A percentile compares a stretch with the other conserved stretches of the same genome.
Evolutionary conservation across 352 stramenopile species (phyloP).

Genomic region (Pythium dissimile): DNA sequence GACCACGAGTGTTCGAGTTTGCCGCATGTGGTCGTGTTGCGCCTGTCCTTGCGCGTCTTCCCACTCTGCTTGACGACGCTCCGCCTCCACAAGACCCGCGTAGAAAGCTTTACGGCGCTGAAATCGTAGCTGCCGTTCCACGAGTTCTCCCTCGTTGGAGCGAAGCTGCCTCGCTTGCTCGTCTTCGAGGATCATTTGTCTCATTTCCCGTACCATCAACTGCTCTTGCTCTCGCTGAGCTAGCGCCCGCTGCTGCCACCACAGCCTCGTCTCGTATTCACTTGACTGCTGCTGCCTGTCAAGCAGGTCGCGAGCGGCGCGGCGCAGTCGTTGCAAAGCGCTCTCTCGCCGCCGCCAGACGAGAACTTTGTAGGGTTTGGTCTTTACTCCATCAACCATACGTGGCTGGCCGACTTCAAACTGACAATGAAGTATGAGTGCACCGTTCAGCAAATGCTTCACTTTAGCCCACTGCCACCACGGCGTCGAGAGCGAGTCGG

Average conservation of each 20-base stretch:
- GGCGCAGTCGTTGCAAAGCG: conserved; percentile 3
- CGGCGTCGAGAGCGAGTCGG: background rate
- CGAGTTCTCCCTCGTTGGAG: no score
- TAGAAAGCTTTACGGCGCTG: conserved; percentile 9
- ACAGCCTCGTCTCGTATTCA: conserved; percentile 2
- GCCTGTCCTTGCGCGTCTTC: background rate
- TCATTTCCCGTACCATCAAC: background rate
- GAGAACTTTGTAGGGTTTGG: conserved; percentile 19
- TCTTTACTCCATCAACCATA: background rate
- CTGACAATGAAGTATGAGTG: conserved; percentile 10
- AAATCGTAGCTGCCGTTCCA: no score
- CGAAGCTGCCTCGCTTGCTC: no score
- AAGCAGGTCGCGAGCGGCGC: background rate
- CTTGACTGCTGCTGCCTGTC: background rate
- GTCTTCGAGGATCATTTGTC: conserved; percentile 21
- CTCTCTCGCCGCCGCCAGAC: conserved; percentile 27
- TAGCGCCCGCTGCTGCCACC: background rate
- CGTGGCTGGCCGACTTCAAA: conserved; percentile 17
- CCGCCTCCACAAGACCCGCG: no score
- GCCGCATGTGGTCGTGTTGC: no score
- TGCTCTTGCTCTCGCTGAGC: background rate
- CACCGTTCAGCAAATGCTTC: background rate
- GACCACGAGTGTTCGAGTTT: background rate
- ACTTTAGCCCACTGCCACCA: conserved; percentile 29
- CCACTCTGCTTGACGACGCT: no score